phyloP scores from a whole-genome alignment of 306 rosid genomes.

The Sicyos baderoa region DNA sequence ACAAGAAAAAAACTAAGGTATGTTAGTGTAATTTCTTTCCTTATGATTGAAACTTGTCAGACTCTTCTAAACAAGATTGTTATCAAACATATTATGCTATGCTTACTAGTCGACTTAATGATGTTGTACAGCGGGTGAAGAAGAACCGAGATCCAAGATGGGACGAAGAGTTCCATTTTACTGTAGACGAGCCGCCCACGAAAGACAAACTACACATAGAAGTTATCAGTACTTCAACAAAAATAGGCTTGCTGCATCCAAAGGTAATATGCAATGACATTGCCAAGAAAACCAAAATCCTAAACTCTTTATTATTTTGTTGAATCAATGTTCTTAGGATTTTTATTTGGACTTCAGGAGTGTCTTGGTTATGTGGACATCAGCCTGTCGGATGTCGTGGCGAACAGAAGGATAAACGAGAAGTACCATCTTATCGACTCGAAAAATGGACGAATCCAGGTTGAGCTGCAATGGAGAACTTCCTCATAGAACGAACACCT shows the following conservation, averaged over 20 bases:
- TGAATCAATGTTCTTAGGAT: background rate
- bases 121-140: conserved; percentile 7
- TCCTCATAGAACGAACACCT: background rate
- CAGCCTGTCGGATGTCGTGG: conserved; percentile 58
- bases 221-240: conserved; percentile 26
- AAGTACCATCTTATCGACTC: conserved; percentile 70
- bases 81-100: background rate
- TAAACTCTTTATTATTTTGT: background rate
- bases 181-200: conserved; percentile 81
- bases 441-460: conserved; percentile 61
- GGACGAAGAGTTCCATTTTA: conserved; percentile 80
- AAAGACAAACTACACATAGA: conserved; percentile 64
- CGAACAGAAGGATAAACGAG: conserved; percentile 68
- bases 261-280: conserved; percentile 4
- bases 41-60: background rate
- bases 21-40: background rate
- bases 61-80: background rate
- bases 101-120: background rate
- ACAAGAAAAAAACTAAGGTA: conserved; percentile 71
- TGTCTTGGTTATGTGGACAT: conserved; percentile 73
- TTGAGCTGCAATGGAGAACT: conserved; percentile 36
- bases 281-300: background rate
- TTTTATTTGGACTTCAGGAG: conserved; percentile 40
- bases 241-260: conserved; percentile 17
- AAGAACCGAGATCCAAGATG: conserved; percentile 32